These are phyloP conservation scores for Coemansia sp. DNA, from an alignment of 192 early-diverging fungal species.

Conservation along the genomic window DNA sequence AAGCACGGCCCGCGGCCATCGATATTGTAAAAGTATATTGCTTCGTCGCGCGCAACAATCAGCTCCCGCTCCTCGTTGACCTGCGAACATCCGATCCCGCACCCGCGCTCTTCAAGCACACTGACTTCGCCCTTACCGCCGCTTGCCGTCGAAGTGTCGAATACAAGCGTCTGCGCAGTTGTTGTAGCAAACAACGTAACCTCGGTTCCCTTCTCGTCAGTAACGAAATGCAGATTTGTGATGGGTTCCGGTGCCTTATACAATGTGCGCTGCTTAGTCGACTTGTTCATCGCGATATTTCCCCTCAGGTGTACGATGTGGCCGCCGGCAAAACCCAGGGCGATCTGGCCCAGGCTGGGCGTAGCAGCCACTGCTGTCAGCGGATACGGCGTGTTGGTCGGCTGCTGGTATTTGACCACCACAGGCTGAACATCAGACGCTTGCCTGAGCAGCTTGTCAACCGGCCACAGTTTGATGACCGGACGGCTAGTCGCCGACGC, in stretches of 20 bases:
- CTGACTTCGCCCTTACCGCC: constrained; percentile 29
- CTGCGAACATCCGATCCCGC: constrained; percentile 69
- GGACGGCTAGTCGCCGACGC: constrained; percentile 21
- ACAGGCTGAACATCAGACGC: constrained; percentile 34
- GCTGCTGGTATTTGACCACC: constrained; percentile 34
- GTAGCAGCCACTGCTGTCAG: constrained; percentile 42
- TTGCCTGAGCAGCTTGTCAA: constrained; percentile 40
- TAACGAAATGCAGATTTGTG: constrained; percentile 61
- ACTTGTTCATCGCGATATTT: constrained; percentile 73
- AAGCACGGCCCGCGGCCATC: constrained; percentile 93
- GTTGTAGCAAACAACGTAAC: constrained; percentile 39
- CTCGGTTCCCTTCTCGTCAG: constrained; percentile 16
- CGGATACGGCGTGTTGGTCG: constrained; percentile 39
- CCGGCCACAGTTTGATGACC: constrained; percentile 44
- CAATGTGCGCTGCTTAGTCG: constrained; percentile 76
- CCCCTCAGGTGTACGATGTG: constrained; percentile 81
- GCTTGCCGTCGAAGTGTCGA: constrained; percentile 27
- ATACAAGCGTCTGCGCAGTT: constrained; percentile 38
- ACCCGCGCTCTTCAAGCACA: constrained; percentile 81
- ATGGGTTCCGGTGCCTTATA: constrained; percentile 82
- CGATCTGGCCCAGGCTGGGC: constrained; percentile 80
- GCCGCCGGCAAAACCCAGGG: constrained; percentile 91
- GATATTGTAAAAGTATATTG: constrained; percentile 86
- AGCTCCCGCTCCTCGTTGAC: constrained; percentile 74
- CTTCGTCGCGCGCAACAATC: constrained; percentile 83